Percentiles rank a stretch among this genome's conserved stretches.
Conservation (phyloP, 2,329 filamentous ascomycete species). For the Meredithiella fracta region DNA sequence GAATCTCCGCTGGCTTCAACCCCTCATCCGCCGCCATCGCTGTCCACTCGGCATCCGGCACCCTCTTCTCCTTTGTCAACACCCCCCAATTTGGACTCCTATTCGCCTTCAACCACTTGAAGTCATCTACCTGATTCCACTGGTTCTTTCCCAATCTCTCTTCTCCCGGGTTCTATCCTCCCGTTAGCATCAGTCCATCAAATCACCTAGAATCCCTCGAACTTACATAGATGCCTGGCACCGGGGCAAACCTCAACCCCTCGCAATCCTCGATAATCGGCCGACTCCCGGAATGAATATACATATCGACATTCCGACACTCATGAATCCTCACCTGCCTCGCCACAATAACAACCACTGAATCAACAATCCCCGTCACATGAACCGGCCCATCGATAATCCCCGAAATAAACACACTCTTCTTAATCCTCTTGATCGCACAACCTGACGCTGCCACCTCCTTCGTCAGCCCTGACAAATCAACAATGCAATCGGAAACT, state of each 20-base stretch:
- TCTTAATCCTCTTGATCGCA: conserved; percentile 48
- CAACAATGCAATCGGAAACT: conserved; percentile 55
- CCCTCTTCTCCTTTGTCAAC: conserved; percentile 41
- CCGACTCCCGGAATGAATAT: conserved; percentile 63
- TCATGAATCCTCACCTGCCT: conserved; percentile 91
- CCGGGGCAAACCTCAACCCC: conserved; percentile 59
- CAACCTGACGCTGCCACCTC: conserved; percentile 48
- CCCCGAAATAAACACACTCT: conserved; percentile 61
- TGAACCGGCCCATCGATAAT: conserved; percentile 67
- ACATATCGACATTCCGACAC: conserved; percentile 64
- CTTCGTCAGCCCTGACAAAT: conserved; percentile 53
- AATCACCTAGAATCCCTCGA: neutral
- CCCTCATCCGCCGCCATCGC: conserved; percentile 41
- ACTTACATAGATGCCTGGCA: conserved; percentile 51
- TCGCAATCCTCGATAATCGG: conserved; percentile 89
- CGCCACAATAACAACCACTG: conserved; percentile 61
- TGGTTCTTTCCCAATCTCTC: conserved; percentile 36
- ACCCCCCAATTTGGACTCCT: conserved; percentile 78
- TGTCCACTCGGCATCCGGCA: conserved; percentile 51
- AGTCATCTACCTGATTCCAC: conserved; percentile 89
- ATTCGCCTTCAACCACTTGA: conserved; percentile 85
- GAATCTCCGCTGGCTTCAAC: neutral
- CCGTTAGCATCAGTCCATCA: conserved; percentile 2
- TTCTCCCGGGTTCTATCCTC: neutral
- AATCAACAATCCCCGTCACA: conserved; percentile 57